These are phyloP conservation scores for Phaeosphaeria sp. DNA, from an alignment of 2,329 filamentous ascomycete species.

Conservation along the genomic window DNA sequence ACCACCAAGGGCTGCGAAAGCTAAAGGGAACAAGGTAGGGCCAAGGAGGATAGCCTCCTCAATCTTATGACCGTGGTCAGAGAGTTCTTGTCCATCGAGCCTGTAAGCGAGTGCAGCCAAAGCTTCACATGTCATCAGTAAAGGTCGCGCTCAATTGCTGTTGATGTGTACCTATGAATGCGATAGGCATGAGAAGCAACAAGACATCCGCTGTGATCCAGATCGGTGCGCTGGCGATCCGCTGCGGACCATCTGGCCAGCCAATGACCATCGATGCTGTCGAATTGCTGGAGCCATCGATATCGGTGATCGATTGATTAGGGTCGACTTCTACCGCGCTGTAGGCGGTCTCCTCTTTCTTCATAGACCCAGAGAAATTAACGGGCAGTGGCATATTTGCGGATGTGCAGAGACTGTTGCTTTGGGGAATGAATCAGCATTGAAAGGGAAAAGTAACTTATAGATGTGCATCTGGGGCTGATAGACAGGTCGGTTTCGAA, in stretches of 20 bases:
- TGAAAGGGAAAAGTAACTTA: background rate
- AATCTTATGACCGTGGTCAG: background rate
- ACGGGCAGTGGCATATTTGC: background rate
- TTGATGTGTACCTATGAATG: constrained; percentile 1
- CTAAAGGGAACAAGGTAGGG: constrained; percentile 6
- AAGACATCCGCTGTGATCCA: constrained; percentile 7
- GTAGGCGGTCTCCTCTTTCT: background rate
- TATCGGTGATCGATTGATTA: constrained; percentile 3
- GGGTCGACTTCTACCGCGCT: background rate
- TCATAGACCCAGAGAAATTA: background rate
- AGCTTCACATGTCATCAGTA: background rate
- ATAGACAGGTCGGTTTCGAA: background rate
- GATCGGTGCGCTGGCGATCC: background rate
- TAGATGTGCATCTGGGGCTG: background rate
- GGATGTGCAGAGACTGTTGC: background rate
- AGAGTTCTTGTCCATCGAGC: constrained; percentile 2
- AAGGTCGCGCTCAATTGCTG: too few species aligned
- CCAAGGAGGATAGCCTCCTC: constrained; percentile 4
- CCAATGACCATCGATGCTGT: background rate
- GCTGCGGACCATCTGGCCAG: constrained; percentile 3
- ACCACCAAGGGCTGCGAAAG: constrained; percentile 6
- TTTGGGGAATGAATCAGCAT: background rate
- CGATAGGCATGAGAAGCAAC: constrained; percentile 2
- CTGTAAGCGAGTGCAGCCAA: constrained; percentile 4
- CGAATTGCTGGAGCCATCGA: background rate